Evolutionary conservation across 2,329 filamentous ascomycete genomes (phyloP), one percentile per base, ranked within the genome.

Genomic region (Xylaria hypoxylon): DNA sequence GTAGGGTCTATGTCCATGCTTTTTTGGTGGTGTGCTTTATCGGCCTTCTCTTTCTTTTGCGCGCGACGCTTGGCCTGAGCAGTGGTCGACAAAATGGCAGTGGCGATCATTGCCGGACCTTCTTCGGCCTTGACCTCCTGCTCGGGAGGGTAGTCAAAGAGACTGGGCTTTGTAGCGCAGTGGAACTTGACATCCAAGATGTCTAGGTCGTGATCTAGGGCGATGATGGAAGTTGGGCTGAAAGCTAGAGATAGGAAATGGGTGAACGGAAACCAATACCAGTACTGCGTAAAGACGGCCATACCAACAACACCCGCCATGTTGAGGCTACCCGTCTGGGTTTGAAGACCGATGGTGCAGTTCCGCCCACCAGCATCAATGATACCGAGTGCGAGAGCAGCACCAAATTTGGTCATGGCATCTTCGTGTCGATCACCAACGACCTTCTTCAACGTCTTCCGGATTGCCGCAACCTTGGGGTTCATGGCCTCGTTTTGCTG

Each of bases 221-320:
- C 95, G 73, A 98, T 97, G 76, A 99, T 92, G 1, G 96, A 92
- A 1, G 96, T 99, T 1, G 96, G 96, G n/a, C 93, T 94, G 81
- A 99, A 98, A 75, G 93, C 94, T 68, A 99, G 86, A 0, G 95
- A 96, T 64, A 99, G 80, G 88, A 99, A 99, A 81, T 99, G 96
- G 33, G 96, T 97, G 75, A 98, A 91, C 67, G 96, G 96, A 88
- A 99, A 99, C 96, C 96, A 99, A 84, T 99, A 99, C 96, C 96
- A 99, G 84, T 99, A 99, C 79, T 99, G 96, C 8, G 94, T 97
- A 82, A 99, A 99, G 60, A 99, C 92, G 31, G 94, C 95, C 90
- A 97, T 97, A 72, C 96, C 96, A 19, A 99, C 94, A 72, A 99
- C 97, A 68, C 93, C 96, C 19, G 94, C 90, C 94, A 99, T 97